phyloP scores from a whole-genome alignment of 352 stramenopile species.

The Hyaloperonospora brassicae region DNA sequence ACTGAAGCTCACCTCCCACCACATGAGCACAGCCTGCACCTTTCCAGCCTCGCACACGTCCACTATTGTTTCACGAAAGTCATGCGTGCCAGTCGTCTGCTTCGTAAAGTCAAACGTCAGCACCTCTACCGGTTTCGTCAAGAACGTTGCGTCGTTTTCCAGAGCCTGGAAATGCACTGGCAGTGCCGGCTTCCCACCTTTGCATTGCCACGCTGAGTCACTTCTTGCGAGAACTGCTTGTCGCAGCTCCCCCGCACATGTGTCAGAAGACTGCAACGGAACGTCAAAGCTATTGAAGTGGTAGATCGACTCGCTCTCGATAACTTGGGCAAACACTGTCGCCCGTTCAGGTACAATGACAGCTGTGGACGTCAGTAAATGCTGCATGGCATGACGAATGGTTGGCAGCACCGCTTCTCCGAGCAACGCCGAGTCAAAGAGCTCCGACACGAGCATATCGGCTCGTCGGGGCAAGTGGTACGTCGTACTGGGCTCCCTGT shows the following conservation, averaged over 20 bases:
- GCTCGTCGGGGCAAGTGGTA: constrained; percentile 56
- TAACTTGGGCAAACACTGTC: constrained; percentile 61
- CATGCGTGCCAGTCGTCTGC: constrained; percentile 12
- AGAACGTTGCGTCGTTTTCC: constrained; percentile 25
- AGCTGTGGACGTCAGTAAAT: constrained; percentile 48
- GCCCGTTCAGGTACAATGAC: constrained; percentile 63
- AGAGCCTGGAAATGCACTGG: constrained; percentile 56
- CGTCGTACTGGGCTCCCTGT: constrained; percentile 7
- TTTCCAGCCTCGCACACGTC: constrained; percentile 26
- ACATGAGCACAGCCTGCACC: constrained; percentile 70
- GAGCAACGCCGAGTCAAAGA: constrained; percentile 88
- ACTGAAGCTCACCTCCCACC: constrained; percentile 71
- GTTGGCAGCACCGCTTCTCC: constrained; percentile 85
- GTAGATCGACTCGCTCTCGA: constrained; percentile 56
- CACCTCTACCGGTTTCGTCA: constrained; percentile 40
- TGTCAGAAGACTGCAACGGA: constrained; percentile 19
- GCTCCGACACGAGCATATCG: constrained; percentile 90
- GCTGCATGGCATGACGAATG: constrained; percentile 62
- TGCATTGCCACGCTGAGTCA: constrained; percentile 47
- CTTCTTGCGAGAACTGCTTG: constrained; percentile 44
- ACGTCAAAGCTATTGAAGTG: constrained; percentile 57
- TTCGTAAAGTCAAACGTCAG: constrained; percentile 66
- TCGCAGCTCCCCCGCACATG: neutral
- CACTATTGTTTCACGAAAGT: constrained; percentile 39
- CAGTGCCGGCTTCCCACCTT: constrained; percentile 51